Evolutionary conservation across 768 basidiomycete genomes (phyloP), one percentile per base, ranked within the genome.

Genomic region (Leccinum uliginosum): DNA sequence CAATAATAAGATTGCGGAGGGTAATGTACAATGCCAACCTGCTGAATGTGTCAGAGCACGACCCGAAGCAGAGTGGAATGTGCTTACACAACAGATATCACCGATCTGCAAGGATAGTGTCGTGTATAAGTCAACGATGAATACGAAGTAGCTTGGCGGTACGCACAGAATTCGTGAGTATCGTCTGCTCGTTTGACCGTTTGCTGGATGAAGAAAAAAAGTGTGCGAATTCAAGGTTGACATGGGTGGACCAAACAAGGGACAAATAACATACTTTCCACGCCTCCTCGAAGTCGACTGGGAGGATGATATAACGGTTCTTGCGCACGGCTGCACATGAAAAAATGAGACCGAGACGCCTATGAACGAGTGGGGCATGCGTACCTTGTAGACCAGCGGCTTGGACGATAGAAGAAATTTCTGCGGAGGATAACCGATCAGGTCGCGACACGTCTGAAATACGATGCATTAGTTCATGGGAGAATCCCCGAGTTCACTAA

Each of bases 201-300:
- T 89, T 93, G 89, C 94, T 97, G 78, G 69, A 62, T 71, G 62
- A 65, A 52, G 50, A 63, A 67, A 67, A 70, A 70, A 70, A 67
- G 64, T 63, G 60, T 40, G 67, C 61, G 65, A 71, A 65, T 65
- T 66, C 50, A 47, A 58, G 69, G 73, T 72, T 70, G 65, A 63
- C 65, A 59, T 61, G 50, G 64, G 56, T 60, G 62, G 58, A 59
- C 67, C 75, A 81, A 80, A 79, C 69, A 82, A 62, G 30, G 57
- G 10, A 62, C 68, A 85, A 87, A 84, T 62, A 81, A 83, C 91
- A 67, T 63, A 96, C 94, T 82, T 98, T 98, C 95, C 95, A 99
- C 69, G 94, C 94, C 73, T 98, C 96, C 71, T 99, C 97, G 66
- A 99, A 98, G 81, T 99, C 97, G 14, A 89, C 83, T 0, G 97